Percentiles rank a stretch among this genome's conserved stretches.
These are phyloP conservation scores for Combretum micranthum DNA, from an alignment of 345 rosid genomes.

Conservation along the genomic window DNA sequence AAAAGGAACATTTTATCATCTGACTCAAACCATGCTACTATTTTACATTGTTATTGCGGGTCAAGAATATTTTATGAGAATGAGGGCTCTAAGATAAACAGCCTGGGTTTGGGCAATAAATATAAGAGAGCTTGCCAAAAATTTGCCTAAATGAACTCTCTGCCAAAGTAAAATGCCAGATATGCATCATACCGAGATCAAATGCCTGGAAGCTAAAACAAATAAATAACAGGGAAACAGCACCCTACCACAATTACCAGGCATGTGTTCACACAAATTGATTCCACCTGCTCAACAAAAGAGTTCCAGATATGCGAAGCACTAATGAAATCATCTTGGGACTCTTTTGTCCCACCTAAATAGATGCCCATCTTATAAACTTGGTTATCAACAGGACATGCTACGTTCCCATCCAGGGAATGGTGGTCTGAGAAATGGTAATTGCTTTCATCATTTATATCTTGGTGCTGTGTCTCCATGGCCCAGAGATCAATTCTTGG, in stretches of 20 bases:
- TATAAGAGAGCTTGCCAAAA: too few species aligned
- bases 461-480: constrained; percentile 34
- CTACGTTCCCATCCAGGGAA: not conserved
- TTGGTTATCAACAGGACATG: constrained; percentile 1
- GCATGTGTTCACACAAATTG: constrained; percentile 63
- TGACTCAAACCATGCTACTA: too few species aligned
- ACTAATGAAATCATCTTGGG: constrained; percentile 21
- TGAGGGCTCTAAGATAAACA: too few species aligned
- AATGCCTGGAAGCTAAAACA: too few species aligned
- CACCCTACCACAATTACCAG: constrained; percentile 76
- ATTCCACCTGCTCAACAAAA: constrained; percentile 84
- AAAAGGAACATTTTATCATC: too few species aligned
- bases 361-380: constrained; percentile 13
- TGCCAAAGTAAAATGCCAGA: too few species aligned
- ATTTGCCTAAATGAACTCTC: too few species aligned
- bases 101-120: too few species aligned
- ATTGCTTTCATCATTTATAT: constrained; percentile 19
- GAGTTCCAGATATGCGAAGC: constrained; percentile 74
- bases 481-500: constrained; percentile 98
- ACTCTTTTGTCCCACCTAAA: constrained; percentile 21
- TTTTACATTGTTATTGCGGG: too few species aligned
- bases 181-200: too few species aligned
- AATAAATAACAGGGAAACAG: not conserved
- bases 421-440: constrained; percentile 16
- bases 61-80: too few species aligned